phyloP scores from a whole-genome alignment of 2,329 filamentous ascomycete genomes.

The Cadophora sp. region DNA sequence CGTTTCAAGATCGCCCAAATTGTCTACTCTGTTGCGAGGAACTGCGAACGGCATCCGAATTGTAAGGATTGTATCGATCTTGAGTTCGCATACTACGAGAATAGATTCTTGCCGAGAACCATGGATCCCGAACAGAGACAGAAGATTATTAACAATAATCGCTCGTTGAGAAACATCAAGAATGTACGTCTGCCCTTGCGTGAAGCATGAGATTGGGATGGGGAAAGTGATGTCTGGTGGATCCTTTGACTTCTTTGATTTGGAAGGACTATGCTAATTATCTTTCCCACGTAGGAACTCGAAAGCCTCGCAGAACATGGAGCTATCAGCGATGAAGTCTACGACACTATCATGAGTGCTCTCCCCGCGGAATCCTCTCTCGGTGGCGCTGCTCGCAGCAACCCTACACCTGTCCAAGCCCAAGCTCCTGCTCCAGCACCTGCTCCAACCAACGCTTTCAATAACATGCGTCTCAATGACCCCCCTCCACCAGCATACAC shows the following conservation, averaged over 20 bases:
- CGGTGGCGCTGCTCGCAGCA: conserved; percentile 34
- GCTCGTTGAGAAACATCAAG: conserved; percentile 46
- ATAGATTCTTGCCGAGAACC: conserved; percentile 38
- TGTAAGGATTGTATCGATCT: conserved; percentile 38
- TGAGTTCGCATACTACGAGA: conserved; percentile 39
- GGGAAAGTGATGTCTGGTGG: neutral
- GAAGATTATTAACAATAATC: conserved; percentile 45
- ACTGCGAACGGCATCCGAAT: conserved; percentile 33
- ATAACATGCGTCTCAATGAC: conserved; percentile 34
- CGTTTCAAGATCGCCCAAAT: conserved; percentile 25
- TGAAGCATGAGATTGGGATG: neutral
- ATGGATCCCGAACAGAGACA: conserved; percentile 44
- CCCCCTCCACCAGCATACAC: conserved; percentile 37
- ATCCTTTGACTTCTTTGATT: neutral
- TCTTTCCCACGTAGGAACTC: conserved; percentile 69
- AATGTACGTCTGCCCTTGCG: conserved; percentile 38
- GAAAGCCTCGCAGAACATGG: conserved; percentile 86
- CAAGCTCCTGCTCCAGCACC: conserved; percentile 46
- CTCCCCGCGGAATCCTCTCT: conserved; percentile 76
- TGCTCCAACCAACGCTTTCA: conserved; percentile 22
- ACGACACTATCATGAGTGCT: conserved; percentile 75
- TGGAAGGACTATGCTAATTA: conserved; percentile 27
- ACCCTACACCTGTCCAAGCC: conserved; percentile 41
- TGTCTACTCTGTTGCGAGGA: conserved; percentile 20
- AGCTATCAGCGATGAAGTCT: conserved; percentile 76